Percentiles rank a stretch among this genome's conserved stretches.
Evolutionary conservation across 208 protist genomes (phyloP).

Genomic region (Leishmania tropica): DNA sequence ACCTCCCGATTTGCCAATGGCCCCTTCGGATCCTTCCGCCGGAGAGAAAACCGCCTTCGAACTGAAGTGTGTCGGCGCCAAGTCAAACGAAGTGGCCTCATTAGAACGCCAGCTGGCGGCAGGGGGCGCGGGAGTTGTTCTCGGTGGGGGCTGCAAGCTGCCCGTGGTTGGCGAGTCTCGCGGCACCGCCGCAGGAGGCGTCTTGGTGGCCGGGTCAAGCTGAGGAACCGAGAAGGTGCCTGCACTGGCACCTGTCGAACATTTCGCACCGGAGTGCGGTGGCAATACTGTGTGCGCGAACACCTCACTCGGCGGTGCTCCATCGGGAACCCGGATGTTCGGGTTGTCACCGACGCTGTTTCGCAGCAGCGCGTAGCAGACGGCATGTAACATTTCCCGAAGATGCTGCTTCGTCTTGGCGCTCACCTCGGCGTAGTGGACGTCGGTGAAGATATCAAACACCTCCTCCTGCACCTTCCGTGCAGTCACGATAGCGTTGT

Average conservation of each 20-base stretch:
- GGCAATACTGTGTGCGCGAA: conserved; percentile 12
- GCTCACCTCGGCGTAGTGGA: conserved; percentile 65
- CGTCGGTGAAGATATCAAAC: conserved; percentile 38
- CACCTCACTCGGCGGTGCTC: conserved; percentile 3
- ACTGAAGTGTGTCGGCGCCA: conserved; percentile 6
- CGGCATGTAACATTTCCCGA: conserved; percentile 24
- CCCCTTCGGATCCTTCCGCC: conserved; percentile 1
- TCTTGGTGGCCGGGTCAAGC: conserved; percentile 1
- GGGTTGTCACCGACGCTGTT: conserved; percentile 6
- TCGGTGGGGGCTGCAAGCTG: neutral
- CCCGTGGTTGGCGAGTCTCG: neutral
- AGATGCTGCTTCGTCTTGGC: conserved; percentile 35
- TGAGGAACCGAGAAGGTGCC: neutral
- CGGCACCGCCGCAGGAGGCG: neutral
- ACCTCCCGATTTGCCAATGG: neutral
- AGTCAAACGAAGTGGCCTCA: conserved; percentile 23
- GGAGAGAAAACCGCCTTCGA: conserved; percentile 24
- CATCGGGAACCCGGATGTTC: neutral
- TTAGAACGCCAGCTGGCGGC: conserved; percentile 11
- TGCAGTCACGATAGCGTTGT: conserved; percentile 26
- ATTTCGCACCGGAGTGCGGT: neutral
- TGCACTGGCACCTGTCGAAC: neutral
- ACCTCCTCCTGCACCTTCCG: conserved; percentile 34
- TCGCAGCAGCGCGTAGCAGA: conserved; percentile 40
- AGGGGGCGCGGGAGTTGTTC: neutral